Evolutionary conservation across 2,329 filamentous ascomycete genomes (phyloP), one percentile per base, ranked within the genome.

Genomic region (Trichoderma sp.): DNA sequence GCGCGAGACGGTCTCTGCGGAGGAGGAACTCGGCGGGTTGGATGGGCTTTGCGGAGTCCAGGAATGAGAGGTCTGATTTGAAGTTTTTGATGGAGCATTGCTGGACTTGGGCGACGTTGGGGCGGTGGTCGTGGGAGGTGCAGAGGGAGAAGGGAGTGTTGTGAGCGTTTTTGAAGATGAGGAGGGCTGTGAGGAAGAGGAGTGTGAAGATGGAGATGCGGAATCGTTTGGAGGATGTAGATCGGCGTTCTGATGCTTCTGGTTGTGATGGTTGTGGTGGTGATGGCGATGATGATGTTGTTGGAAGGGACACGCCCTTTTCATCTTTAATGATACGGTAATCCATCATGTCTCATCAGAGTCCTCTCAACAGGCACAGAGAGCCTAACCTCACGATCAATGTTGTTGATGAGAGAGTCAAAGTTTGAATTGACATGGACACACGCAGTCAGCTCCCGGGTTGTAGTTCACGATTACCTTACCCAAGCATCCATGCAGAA

Each of bases 1-100:
- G 76, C 1, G 88, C 89, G 1, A 91, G 81, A n/a, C 84, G 83
- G 71, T 90, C 83, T 12, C 88, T 82, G 2, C 89, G 85, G 20
- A 83, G 76, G 4, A 89, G 78, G 74, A 87, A 91, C 73, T 91
- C 88, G 0, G 81, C 79, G 0, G 84, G 72, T 2, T 80, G 73
- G 39, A 89, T 86, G 2, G 86, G 85, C 3, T 79, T 74, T 1
- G 85, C 87, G 3, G 77, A 74, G 13, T 87, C 79, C 2, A 90
- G 80, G 73, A 90, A 90, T 3, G 82, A 83, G 6, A 87, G 79
- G 63, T 85, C 82, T 6, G 82, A 81, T 20, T 83, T 83, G 13
- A 88, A 78, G 59, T 85, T 88, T 43, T 82, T 74, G 71, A 88
- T 86, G 15, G 88, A 84, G 76, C 88, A 91, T 78, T 78, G 73